A percentile compares a stretch with the other conserved stretches of the same genome.
Conservation (phyloP, 306 rosid species). For the Sicyos baderoa region DNA sequence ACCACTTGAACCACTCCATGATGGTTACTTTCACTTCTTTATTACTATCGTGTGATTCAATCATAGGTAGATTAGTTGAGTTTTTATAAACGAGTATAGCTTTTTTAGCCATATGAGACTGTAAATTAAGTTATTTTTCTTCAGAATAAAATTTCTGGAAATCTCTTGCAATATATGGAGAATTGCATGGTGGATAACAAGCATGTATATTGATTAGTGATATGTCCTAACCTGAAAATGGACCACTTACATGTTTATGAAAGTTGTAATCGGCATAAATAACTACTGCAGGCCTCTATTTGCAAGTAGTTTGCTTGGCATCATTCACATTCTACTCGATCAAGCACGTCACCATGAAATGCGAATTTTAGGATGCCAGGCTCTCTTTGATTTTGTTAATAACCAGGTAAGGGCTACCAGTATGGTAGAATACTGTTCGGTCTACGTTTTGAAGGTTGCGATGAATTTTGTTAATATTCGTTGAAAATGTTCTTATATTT, state of each 20-base stretch:
- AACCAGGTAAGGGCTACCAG: slow-evolving; percentile 55
- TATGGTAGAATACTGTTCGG: slow-evolving; percentile 3
- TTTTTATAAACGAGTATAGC: not conserved
- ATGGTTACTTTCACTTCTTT: not conserved
- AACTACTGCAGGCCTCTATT: slow-evolving; percentile 60
- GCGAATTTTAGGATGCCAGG: slow-evolving; percentile 74
- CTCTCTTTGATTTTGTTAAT: slow-evolving; percentile 80
- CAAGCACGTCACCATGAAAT: slow-evolving; percentile 83
- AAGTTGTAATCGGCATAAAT: slow-evolving; percentile 1
- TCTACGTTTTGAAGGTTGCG: not conserved
- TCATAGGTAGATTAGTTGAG: not conserved
- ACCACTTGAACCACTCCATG: no score
- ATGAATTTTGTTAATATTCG: not conserved
- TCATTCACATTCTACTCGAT: slow-evolving; percentile 80
- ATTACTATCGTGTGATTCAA: not conserved
- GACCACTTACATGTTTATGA: not conserved
- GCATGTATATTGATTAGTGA: slow-evolving; percentile 7
- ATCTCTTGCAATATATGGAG: not conserved
- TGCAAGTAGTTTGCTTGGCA: slow-evolving; percentile 74
- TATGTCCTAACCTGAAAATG: not conserved
- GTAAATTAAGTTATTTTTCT: not conserved
- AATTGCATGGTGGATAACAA: not conserved
- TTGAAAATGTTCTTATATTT: not conserved
- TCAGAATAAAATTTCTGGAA: slow-evolving; percentile 1
- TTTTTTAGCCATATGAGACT: not conserved